phyloP scores from a whole-genome alignment of 1,284 basidiomycete species.

The Mycosarcoma maydis region DNA sequence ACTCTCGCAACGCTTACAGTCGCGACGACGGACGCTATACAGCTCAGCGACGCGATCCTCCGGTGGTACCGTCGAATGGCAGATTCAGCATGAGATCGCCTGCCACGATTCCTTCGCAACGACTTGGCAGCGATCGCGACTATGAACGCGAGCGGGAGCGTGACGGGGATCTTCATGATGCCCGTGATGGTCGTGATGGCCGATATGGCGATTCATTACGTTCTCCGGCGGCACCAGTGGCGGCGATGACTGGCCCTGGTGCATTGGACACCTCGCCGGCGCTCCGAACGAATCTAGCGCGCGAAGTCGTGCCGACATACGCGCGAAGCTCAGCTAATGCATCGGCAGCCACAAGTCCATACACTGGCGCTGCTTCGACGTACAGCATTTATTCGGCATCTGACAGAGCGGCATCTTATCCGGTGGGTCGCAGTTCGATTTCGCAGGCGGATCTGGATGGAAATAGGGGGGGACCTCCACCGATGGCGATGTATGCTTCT shows the following conservation, averaged over 20 bases:
- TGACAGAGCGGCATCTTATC: conserved; percentile 14
- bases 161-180: conserved; percentile 14
- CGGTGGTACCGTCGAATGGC: conserved; percentile 24
- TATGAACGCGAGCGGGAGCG: conserved; percentile 30
- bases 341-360: conserved; percentile 13
- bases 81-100: conserved; percentile 21
- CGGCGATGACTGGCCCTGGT: conserved; percentile 1
- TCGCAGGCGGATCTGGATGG: conserved; percentile 3
- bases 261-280: conserved; percentile 15
- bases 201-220: conserved; percentile 25
- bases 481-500: conserved; percentile 20
- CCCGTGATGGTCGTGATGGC: conserved; percentile 9
- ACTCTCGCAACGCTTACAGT: conserved; percentile 2
- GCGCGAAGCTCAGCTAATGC: conserved; percentile 8
- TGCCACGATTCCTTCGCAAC: conserved; percentile 16
- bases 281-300: conserved; percentile 13
- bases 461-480: conserved; percentile 6
- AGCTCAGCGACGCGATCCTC: conserved; percentile 25
- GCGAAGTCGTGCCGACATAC: conserved; percentile 25
- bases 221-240: conserved; percentile 11
- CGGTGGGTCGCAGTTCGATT: neutral
- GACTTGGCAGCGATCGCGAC: conserved; percentile 17
- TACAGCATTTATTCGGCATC: conserved; percentile 10
- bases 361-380: conserved; percentile 7
- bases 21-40: conserved; percentile 17